Conservation (phyloP, 495 filamentous ascomycete genomes). For the Hypoxylon crocopeplum region DNA sequence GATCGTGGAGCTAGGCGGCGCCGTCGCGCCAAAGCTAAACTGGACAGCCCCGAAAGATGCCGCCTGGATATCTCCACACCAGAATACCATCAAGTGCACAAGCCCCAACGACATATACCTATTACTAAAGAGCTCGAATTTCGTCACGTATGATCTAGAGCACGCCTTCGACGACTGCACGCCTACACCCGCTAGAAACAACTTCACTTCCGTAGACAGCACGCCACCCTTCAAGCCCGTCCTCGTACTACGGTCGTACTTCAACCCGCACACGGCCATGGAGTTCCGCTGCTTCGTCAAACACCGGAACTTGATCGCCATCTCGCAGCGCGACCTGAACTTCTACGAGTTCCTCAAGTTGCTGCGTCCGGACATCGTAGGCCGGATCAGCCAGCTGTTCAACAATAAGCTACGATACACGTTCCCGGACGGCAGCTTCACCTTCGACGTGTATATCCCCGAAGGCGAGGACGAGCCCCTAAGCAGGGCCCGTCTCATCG, state of each 20-base stretch:
- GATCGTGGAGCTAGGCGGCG: slow-evolving; percentile 80
- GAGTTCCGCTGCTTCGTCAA: slow-evolving; percentile 97
- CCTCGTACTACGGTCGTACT: slow-evolving; percentile 83
- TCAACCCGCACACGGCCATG: slow-evolving; percentile 84
- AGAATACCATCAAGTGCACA: slow-evolving; percentile 88
- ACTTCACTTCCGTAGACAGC: slow-evolving; percentile 42
- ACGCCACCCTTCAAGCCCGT: slow-evolving; percentile 60
- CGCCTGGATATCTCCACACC: slow-evolving; percentile 85
- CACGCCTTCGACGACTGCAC: slow-evolving; percentile 86
- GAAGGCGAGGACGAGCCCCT: slow-evolving; percentile 65
- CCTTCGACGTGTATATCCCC: slow-evolving; percentile 91
- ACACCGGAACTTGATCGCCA: slow-evolving; percentile 74
- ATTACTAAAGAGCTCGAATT: slow-evolving; percentile 89
- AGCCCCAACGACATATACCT: slow-evolving; percentile 91
- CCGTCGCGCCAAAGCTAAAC: slow-evolving; percentile 89
- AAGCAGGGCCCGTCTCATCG: slow-evolving; percentile 78
- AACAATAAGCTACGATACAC: slow-evolving; percentile 69
- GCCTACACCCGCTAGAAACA: slow-evolving; percentile 20
- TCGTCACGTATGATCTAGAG: slow-evolving; percentile 92
- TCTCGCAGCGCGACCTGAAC: slow-evolving; percentile 89
- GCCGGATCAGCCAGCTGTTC: slow-evolving; percentile 75
- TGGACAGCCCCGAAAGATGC: slow-evolving; percentile 98
- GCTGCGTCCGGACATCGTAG: slow-evolving; percentile 67
- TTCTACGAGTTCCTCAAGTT: slow-evolving; percentile 81
- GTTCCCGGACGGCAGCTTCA: slow-evolving; percentile 84